Base-by-base conservation (phyloP, 345 rosid species). In the Firmiana major region DNA sequence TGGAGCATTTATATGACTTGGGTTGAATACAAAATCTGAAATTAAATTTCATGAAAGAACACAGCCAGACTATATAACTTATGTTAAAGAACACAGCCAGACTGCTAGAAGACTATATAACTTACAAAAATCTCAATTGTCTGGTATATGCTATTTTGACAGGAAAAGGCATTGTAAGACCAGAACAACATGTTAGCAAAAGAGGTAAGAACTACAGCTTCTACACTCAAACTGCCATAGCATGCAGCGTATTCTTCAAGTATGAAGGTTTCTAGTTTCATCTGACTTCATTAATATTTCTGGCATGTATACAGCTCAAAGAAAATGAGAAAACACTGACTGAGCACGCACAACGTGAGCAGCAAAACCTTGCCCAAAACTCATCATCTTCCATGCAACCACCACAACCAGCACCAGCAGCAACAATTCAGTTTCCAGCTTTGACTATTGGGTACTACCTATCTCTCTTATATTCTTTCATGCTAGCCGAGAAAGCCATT, bases 91-190 rank as follows among this genome's bases (percentile, higher is more conserved):
- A n/a, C n/a, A n/a, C n/a, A n/a, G n/a, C n/a, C n/a, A n/a, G n/a
- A n/a, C n/a, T 31, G 62, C 31, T 9, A 57, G 6, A 8, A 57
- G 15, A 22, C n/a, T n/a, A n/a, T n/a, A 31, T 55, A 55, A 22
- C 31, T 9, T 57, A 21, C 3, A 57, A 57, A 22, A 21, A 21
- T 22, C 31, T 10, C 13, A 9, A 17, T 22, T 2, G 15, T 57
- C 28, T 57, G 31, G 62, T 9, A 9, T 57, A 57, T 62, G 54
- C 19, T 68, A 22, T 26, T 82, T 26, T 82, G 74, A 57, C 88
- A 92, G 97, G 93, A 88, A 42, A 93, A 79, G 79, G 70, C 79
- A 13, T 68, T 94, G 55, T 86, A 74, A 78, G 89, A 89, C 64
- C 89, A 90, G n/a, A 91, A 90, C 79, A 87, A 82, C 66, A 68